Evolutionary conservation across 2,329 filamentous ascomycete genomes (phyloP).

Genomic region (Tolypocladium pustulatum): DNA sequence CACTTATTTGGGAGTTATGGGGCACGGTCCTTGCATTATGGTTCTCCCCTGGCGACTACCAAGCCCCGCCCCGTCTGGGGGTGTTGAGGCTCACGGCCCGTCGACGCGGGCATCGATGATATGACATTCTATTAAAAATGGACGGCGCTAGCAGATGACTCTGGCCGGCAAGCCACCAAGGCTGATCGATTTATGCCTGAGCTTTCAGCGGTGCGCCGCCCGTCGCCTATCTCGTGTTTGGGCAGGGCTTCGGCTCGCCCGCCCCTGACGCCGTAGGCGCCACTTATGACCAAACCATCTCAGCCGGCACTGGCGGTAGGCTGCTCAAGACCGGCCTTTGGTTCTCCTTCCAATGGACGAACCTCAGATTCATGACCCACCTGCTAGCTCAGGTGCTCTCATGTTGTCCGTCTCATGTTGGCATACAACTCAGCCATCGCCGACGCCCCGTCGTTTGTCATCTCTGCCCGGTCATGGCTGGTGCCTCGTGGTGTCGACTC

Average conservation of each 20-base stretch:
- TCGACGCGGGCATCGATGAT: not conserved
- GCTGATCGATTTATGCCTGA: not conserved
- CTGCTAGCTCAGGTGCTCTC: not conserved
- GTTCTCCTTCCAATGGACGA: not conserved
- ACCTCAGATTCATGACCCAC: no score
- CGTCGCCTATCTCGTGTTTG: not conserved
- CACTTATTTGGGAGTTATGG: not conserved
- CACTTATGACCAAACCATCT: not conserved
- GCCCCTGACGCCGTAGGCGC: not conserved
- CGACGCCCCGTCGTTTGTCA: not conserved
- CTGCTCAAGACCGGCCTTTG: not conserved
- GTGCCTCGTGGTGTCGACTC: not conserved
- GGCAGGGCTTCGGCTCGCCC: not conserved
- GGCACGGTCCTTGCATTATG: no score
- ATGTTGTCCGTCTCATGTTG: not conserved
- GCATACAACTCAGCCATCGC: not conserved
- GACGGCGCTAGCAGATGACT: not conserved
- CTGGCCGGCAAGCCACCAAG: not conserved
- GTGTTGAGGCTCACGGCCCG: not conserved
- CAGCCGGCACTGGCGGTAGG: not conserved
- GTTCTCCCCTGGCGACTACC: not conserved
- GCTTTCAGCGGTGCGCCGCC: not conserved
- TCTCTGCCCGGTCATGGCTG: not conserved
- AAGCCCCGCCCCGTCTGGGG: not conserved
- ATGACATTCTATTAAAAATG: not conserved